Evolutionary conservation across 805 yeast species (phyloP).

Genomic region (Starmerella roubikii): DNA sequence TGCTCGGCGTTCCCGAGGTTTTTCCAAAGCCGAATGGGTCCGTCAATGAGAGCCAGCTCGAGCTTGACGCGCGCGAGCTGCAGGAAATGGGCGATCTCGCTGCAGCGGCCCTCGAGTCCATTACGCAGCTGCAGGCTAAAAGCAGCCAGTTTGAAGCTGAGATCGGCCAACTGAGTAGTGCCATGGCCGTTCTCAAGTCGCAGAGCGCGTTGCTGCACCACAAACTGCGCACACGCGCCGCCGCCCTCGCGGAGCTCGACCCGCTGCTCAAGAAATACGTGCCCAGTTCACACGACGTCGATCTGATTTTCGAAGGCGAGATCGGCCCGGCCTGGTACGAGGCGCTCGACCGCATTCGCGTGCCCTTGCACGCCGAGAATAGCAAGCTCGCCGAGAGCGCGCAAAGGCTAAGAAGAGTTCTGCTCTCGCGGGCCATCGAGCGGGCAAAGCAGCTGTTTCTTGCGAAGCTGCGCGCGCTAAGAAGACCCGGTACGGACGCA

Average conservation of each 20-base stretch:
- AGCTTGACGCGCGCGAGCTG: slow-evolving; percentile 1
- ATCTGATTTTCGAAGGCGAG: slow-evolving; percentile 43
- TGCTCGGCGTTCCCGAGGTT: background rate
- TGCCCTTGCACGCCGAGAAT: background rate
- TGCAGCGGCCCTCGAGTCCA: background rate
- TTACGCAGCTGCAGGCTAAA: slow-evolving; percentile 7
- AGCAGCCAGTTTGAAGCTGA: slow-evolving; percentile 38
- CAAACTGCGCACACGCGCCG: slow-evolving; percentile 36
- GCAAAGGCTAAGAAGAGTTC: slow-evolving; percentile 24
- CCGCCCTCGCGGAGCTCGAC: slow-evolving; percentile 40
- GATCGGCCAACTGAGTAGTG: slow-evolving; percentile 41
- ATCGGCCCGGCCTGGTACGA: slow-evolving; percentile 47
- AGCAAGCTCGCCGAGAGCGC: slow-evolving; percentile 12
- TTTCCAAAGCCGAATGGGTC: background rate
- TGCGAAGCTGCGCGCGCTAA: slow-evolving; percentile 47
- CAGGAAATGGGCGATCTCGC: slow-evolving; percentile 4
- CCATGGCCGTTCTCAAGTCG: slow-evolving; percentile 46
- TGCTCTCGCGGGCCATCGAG: slow-evolving; percentile 55
- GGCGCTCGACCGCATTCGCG: slow-evolving; percentile 20
- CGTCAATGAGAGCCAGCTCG: slow-evolving; percentile 5
- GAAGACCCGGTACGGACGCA: slow-evolving; percentile 54
- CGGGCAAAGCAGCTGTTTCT: slow-evolving; percentile 60
- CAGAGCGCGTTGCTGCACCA: slow-evolving; percentile 38
- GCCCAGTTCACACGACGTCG: slow-evolving; percentile 59
- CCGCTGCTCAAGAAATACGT: slow-evolving; percentile 66